These are phyloP conservation scores for Globisporangium acanthophoron DNA, from an alignment of 352 stramenopile species.

Conservation along the genomic window DNA sequence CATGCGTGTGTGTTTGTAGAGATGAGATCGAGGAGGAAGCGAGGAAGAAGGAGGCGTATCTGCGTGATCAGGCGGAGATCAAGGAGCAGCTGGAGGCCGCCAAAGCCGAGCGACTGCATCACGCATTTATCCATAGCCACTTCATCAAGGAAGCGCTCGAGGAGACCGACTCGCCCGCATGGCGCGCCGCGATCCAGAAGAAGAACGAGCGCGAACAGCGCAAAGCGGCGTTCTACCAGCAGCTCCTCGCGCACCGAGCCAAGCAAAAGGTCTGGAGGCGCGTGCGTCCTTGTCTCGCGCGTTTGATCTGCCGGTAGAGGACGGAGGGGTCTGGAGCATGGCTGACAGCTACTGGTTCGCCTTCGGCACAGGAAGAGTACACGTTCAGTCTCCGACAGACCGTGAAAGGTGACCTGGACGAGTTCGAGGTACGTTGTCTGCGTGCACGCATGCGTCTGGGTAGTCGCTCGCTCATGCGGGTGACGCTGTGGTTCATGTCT, in stretches of 20 bases:
- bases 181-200: conserved; percentile 50
- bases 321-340: too few species aligned
- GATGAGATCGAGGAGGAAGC: conserved; percentile 32
- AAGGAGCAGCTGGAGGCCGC: conserved; percentile 41
- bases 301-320: too few species aligned
- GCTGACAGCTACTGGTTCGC: too few species aligned
- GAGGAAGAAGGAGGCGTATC: conserved; percentile 21
- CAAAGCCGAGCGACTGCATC: conserved; percentile 65
- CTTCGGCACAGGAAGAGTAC: conserved; percentile 27
- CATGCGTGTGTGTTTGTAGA: conserved; percentile 10
- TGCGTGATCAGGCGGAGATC: conserved; percentile 23
- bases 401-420: conserved; percentile 42
- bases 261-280: conserved; percentile 27
- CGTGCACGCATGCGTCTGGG: neutral
- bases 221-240: conserved; percentile 47
- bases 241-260: conserved; percentile 35
- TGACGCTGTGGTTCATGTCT: neutral
- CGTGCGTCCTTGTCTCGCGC: too few species aligned
- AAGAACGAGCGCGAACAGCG: conserved; percentile 56
- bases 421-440: conserved; percentile 39
- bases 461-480: neutral
- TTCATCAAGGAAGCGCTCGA: conserved; percentile 71
- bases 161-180: conserved; percentile 64
- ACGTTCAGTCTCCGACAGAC: conserved; percentile 49
- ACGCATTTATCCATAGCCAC: conserved; percentile 57